These are phyloP conservation scores for Waltiozyma sp. DNA, from an alignment of 1,139 yeast genomes.

Conservation along the genomic window DNA sequence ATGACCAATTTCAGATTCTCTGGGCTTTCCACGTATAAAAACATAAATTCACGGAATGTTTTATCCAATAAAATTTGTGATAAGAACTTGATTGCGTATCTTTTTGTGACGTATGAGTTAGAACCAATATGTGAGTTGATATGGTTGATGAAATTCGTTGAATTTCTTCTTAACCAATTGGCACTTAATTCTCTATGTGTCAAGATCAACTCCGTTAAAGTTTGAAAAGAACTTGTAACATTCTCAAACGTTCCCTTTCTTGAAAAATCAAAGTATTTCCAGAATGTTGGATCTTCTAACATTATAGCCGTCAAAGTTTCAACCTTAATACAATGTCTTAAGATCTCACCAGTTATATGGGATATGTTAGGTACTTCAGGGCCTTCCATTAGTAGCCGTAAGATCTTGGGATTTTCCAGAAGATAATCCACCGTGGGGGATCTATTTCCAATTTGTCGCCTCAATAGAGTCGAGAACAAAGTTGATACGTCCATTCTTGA, in stretches of 20 bases:
- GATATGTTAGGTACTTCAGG: conserved; percentile 68
- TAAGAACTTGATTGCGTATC: conserved; percentile 77
- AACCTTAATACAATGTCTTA: conserved; percentile 77
- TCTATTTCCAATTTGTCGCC: conserved; percentile 68
- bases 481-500: conserved; percentile 74
- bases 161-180: conserved; percentile 40
- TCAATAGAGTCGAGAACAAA: conserved; percentile 63
- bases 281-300: conserved; percentile 47
- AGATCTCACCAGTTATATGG: conserved; percentile 63
- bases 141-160: conserved; percentile 42
- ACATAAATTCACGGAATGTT: conserved; percentile 62
- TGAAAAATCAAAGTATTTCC: conserved; percentile 78
- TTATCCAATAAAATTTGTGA: conserved; percentile 68
- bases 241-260: conserved; percentile 73
- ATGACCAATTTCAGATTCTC: conserved; percentile 76
- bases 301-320: conserved; percentile 58
- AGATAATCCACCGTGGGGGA: conserved; percentile 85
- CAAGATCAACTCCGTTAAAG: conserved; percentile 59
- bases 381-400: conserved; percentile 52
- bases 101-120: conserved; percentile 78
- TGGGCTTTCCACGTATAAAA: conserved; percentile 67
- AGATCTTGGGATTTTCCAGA: conserved; percentile 49
- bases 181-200: conserved; percentile 58
- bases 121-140: conserved; percentile 66
- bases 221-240: conserved; percentile 82